These are phyloP conservation scores for Talaromyces nanjingensis DNA, from an alignment of 495 filamentous ascomycete genomes.

Conservation along the genomic window DNA sequence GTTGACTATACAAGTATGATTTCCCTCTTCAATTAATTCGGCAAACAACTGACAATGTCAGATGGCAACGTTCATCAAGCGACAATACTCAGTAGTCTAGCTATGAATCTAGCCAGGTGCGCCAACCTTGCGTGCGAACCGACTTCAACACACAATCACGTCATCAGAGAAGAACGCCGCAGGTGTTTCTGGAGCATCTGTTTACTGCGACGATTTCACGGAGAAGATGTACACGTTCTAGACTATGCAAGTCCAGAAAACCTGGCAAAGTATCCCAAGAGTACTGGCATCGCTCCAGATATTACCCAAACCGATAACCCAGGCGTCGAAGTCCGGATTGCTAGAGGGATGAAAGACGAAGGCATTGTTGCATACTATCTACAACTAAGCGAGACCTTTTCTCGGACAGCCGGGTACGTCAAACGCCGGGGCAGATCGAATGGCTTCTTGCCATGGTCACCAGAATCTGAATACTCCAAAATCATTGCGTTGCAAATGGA, in stretches of 20 bases:
- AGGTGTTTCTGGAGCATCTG: slow-evolving; percentile 45
- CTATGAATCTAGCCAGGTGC: slow-evolving; percentile 40
- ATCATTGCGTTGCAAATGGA: slow-evolving; percentile 44
- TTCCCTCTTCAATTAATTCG: background rate
- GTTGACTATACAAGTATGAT: slow-evolving; percentile 40
- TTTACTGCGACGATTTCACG: slow-evolving; percentile 39
- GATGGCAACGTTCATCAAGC: slow-evolving; percentile 43
- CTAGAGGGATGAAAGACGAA: slow-evolving; percentile 24
- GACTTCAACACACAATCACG: slow-evolving; percentile 12
- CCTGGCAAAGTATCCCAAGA: slow-evolving; percentile 4
- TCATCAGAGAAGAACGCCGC: slow-evolving; percentile 33
- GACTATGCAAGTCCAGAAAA: slow-evolving; percentile 20
- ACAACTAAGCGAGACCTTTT: slow-evolving; percentile 38
- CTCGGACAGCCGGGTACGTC: slow-evolving; percentile 37
- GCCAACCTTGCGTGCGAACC: slow-evolving; percentile 33
- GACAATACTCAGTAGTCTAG: slow-evolving; percentile 40
- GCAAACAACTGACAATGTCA: slow-evolving; percentile 10
- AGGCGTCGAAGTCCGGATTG: slow-evolving; percentile 3
- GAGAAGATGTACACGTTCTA: slow-evolving; percentile 32
- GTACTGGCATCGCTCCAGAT: background rate
- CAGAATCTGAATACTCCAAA: slow-evolving; percentile 40
- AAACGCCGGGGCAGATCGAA: slow-evolving; percentile 36
- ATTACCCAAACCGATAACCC: background rate
- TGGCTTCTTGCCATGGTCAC: slow-evolving; percentile 42
- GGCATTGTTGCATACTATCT: slow-evolving; percentile 43